Evolutionary conservation across 2,329 filamentous ascomycete species (phyloP), one percentile per base, ranked within the genome.

Genomic region (Pseudovirgaria hyperparasitica): DNA sequence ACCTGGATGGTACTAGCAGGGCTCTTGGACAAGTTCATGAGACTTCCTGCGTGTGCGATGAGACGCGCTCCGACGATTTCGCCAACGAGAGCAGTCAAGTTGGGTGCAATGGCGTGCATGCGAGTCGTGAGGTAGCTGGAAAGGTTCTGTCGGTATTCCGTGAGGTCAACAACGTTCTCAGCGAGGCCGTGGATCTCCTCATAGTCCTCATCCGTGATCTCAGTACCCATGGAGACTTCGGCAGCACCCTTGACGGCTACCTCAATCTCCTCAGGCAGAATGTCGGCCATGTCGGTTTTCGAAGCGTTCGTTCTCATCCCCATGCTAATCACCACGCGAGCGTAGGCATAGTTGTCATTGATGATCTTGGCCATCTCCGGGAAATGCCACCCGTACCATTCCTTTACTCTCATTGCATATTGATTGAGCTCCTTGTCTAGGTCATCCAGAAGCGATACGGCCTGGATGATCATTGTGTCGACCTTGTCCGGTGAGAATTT

Each of bases 371-470:
- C 86, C 70, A 98, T 76, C 65, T 98, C 90, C 21, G 90, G 90
- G 66, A 96, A 98, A 61, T 96, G 90, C 86, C 86, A 94, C 48
- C 90, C 90, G 54, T 98, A 98, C 90, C 90, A 98, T 60, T 98
- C 90, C 74, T 96, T 96, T 36, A 94, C 85, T 56, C 90, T 72
- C 90, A 98, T 98, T 39, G 90, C 87, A 52, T 94, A 96, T 44
- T 82, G 90, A 66, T 98, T 98, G 38, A 98, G 67, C 60, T 98
- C 90, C 69, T 98, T 98, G 65, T 98, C 90, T 35, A 98, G 65
- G 39, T 98, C 90, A 52, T 98, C 90, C 24, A 98, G 69, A 27
- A 94, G 42, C 19, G 72, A 45, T 52, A 98, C 90, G 31, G 86
- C 86, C 62, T 98, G 90, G 32, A 98, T 86, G 50, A 98, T 93